Conservation (phyloP, 73 alveolate species). For the Paramecium primaurelia region DNA sequence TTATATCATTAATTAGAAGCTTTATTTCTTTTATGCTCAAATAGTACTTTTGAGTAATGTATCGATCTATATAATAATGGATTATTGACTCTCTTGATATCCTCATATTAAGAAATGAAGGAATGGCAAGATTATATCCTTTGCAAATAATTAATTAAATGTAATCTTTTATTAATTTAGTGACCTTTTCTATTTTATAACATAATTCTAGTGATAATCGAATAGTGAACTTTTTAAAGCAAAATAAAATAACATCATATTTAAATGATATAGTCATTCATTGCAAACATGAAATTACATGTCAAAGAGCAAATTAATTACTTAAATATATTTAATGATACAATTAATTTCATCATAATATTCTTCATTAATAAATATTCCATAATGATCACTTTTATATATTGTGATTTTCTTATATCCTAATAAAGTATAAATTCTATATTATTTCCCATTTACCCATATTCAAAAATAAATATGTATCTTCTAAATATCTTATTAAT, state of each 20-base stretch:
- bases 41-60: neutral
- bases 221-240: neutral
- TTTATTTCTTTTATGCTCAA: neutral
- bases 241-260: neutral
- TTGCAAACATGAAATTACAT: neutral
- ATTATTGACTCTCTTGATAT: neutral
- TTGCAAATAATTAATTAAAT: neutral
- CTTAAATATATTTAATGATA: neutral
- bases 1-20: neutral
- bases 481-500: neutral
- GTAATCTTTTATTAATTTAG: neutral
- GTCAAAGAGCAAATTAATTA: neutral
- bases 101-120: neutral
- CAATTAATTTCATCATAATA: neutral
- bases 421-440: no score
- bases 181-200: neutral
- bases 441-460: no score
- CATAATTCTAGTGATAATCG: neutral
- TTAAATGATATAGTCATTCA: neutral
- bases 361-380: no score
- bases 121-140: neutral
- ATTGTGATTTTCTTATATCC: no score
- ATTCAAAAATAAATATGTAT: no score
- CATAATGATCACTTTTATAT: no score
- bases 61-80: neutral